Conservation (phyloP, 371 early-diverging fungal species). For the Mucor irregularis region DNA sequence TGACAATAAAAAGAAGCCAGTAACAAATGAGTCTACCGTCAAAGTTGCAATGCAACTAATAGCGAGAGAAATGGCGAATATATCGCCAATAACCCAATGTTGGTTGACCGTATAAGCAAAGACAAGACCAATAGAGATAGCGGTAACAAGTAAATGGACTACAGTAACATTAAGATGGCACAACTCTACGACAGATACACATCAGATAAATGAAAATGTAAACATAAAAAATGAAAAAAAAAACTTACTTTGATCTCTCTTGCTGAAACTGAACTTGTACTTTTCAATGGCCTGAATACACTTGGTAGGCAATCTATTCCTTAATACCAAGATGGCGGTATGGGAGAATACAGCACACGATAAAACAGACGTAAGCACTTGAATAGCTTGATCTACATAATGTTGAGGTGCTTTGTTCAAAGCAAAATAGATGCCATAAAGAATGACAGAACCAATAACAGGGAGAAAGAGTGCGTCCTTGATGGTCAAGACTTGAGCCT, state of each 20-base stretch:
- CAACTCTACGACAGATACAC: constrained; percentile 7
- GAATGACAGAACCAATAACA: constrained; percentile 7
- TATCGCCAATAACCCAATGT: constrained; percentile 20
- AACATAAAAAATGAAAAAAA: not conserved
- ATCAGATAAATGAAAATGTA: not conserved
- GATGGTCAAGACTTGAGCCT: constrained; percentile 9
- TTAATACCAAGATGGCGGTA: constrained; percentile 7
- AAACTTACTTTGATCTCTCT: constrained; percentile 11
- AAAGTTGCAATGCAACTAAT: constrained; percentile 12
- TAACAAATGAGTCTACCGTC: constrained; percentile 60
- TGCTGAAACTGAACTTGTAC: constrained; percentile 15
- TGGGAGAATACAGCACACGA: constrained; percentile 17
- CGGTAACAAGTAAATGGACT: constrained; percentile 12
- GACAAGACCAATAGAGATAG: constrained; percentile 9
- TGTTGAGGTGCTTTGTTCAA: constrained; percentile 4
- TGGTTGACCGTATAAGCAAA: constrained; percentile 11
- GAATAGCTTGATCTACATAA: constrained; percentile 9
- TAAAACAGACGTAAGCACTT: constrained; percentile 1
- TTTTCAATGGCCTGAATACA: not conserved
- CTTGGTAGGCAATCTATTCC: not conserved
- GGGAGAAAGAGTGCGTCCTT: constrained; percentile 18
- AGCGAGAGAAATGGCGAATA: constrained; percentile 19
- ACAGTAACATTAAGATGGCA: constrained; percentile 22
- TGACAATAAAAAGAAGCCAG: constrained; percentile 84
- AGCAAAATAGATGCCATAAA: constrained; percentile 4